These are phyloP conservation scores for Lachnum nothofagi DNA, from an alignment of 2,329 filamentous ascomycete species.

Conservation along the genomic window DNA sequence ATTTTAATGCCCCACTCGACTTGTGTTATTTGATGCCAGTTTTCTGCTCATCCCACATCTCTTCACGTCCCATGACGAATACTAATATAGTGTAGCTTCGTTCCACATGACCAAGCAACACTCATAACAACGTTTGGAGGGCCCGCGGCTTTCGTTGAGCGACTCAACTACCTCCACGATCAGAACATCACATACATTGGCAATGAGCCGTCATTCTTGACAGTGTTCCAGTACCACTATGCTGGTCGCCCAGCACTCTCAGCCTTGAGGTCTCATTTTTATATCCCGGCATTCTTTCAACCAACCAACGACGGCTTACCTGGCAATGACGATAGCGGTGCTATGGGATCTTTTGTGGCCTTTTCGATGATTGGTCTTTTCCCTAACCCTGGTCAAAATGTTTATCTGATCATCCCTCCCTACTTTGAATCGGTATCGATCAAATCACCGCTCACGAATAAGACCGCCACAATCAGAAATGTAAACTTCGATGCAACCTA, in stretches of 20 bases:
- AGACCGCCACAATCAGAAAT: slow-evolving; percentile 54
- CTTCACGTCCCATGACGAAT: slow-evolving; percentile 46
- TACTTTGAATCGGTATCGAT: slow-evolving; percentile 59
- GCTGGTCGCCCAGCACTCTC: slow-evolving; percentile 49
- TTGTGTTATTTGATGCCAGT: slow-evolving; percentile 51
- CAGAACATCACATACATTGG: slow-evolving; percentile 58
- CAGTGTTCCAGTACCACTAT: slow-evolving; percentile 66
- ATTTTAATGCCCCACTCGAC: too few relatives aligned
- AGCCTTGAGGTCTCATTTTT: slow-evolving; percentile 51
- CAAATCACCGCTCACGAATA: slow-evolving; percentile 51
- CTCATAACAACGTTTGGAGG: slow-evolving; percentile 58
- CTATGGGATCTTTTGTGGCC: slow-evolving; percentile 43
- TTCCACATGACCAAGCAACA: slow-evolving; percentile 47
- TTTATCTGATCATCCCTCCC: slow-evolving; percentile 64
- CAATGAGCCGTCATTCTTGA: slow-evolving; percentile 59
- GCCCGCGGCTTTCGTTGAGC: slow-evolving; percentile 48
- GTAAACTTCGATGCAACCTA: slow-evolving; percentile 58
- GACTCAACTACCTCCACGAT: slow-evolving; percentile 61
- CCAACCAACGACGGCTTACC: slow-evolving; percentile 55
- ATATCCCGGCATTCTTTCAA: slow-evolving; percentile 60
- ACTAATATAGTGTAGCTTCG: too few relatives aligned
- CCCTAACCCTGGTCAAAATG: slow-evolving; percentile 63
- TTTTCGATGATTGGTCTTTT: slow-evolving; percentile 42
- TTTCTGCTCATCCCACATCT: not conserved
- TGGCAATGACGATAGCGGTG: slow-evolving; percentile 65